These are phyloP conservation scores for Neurospora sp. DNA, from an alignment of 495 filamentous ascomycete genomes.

Conservation along the genomic window DNA sequence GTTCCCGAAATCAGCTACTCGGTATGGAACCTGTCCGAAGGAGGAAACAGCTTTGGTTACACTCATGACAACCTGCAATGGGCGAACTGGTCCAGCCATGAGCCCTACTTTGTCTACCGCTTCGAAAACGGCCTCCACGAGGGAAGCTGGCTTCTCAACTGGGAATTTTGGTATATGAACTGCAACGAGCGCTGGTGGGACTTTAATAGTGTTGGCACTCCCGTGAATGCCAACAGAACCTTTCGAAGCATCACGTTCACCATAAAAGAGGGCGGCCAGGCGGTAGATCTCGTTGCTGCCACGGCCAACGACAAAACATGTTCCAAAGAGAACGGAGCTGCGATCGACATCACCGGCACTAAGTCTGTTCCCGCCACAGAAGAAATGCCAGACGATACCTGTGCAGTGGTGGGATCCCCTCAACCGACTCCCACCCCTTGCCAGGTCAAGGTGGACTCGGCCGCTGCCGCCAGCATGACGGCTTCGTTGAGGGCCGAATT, in stretches of 20 bases:
- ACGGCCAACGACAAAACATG: conserved; percentile 7
- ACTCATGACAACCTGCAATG: neutral
- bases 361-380: neutral
- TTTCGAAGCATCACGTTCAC: conserved; percentile 2
- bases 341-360: neutral
- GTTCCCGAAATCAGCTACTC: neutral
- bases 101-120: conserved; percentile 15
- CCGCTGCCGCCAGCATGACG: conserved; percentile 6
- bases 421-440: neutral
- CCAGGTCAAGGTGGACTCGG: conserved; percentile 2
- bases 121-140: conserved; percentile 1
- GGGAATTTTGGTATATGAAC: conserved; percentile 10
- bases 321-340: neutral
- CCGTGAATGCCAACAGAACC: neutral
- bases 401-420: neutral
- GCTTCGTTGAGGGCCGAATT: neutral
- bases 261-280: conserved; percentile 12
- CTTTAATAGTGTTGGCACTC: neutral
- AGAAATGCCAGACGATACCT: neutral
- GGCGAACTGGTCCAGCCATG: conserved; percentile 9
- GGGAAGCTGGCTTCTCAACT: conserved; percentile 8
- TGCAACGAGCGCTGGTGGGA: neutral
- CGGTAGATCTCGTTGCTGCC: conserved; percentile 20
- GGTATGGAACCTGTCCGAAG: neutral
- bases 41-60: neutral